Conservation (phyloP, 345 rosid species). For the Eutrema japonicum region DNA sequence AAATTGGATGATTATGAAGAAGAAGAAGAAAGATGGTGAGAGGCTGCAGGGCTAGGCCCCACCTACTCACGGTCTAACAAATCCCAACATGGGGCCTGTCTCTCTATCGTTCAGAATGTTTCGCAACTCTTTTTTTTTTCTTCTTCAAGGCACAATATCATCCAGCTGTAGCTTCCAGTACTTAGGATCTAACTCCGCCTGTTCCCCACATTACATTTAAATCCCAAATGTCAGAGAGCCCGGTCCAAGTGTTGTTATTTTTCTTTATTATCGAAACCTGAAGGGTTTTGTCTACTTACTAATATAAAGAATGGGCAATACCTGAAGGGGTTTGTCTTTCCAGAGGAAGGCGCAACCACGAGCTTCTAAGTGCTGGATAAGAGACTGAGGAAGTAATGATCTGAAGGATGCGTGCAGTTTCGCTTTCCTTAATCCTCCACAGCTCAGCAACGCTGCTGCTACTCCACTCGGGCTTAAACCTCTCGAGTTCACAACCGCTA, state of each 20-base stretch:
- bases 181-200: conserved; percentile 46
- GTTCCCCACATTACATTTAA: not conserved
- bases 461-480: conserved; percentile 55
- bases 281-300: conserved; percentile 39
- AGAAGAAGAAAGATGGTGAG: not conserved
- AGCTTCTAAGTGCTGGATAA: conserved; percentile 45
- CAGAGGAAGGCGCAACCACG: conserved; percentile 51
- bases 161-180: conserved; percentile 46
- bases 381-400: conserved; percentile 39
- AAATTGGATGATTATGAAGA: no score
- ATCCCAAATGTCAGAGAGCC: no score
- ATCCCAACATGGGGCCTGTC: conserved; percentile 16
- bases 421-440: conserved; percentile 51
- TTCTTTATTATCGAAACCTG: conserved; percentile 36
- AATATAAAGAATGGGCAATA: not conserved
- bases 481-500: conserved; percentile 46
- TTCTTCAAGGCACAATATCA: conserved; percentile 21
- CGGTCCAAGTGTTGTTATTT: no score
- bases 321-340: conserved; percentile 54
- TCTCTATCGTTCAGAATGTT: conserved; percentile 4
- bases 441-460: conserved; percentile 53
- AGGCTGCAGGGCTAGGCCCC: not conserved
- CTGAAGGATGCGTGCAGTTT: conserved; percentile 53
- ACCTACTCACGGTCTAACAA: conserved; percentile 32
- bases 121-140: not conserved